Base-by-base conservation (phyloP, 2,329 filamentous ascomycete genomes). In the Diaporthe sp. region DNA sequence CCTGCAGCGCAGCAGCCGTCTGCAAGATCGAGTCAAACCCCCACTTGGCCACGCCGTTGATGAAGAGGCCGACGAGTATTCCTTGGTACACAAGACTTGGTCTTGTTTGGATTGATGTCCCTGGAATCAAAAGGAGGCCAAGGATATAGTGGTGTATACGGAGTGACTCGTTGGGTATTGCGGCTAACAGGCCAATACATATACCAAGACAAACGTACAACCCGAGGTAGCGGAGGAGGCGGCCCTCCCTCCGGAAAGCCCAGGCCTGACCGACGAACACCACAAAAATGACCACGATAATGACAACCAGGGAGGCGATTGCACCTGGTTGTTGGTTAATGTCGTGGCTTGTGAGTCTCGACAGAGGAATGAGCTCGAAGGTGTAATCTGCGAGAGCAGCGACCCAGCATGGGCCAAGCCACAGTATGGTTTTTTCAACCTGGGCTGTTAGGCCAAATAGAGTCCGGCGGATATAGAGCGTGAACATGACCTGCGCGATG, bases 71-170 rank as follows among this genome's bases (percentile, higher is more conserved):
- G 10, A 95, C 84, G 0, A 95, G 86, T 22, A 95, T 83, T 3
- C 94, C 94, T 81, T 95, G 94, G 78, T 93, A 95, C 9, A 94
- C 81, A 8, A 95, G 84, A 10, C 89, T 90, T 0, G 92, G 90
- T 0, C 94, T 88, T 3, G 92, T 95, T 70, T 94, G 93, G 81
- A 95, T 90, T 4, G 88, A 88, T 0, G 94, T 95, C 0, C 93
- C 93, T 0, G 93, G 93, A 34, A 95, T 88, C 0, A 95, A 87
- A 0, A 95, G 84, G 4, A 95, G 87, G 2, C 90, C 92, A 5
- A 95, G 87, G 76, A 95, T 92, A 80, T 95, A 95, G 81, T 95
- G 93, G 80, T 95, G 94, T 59, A 95, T 93, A 9, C 93, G 88
- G 10, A 95, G 86, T 67, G 90, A 91, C 59, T 94, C 88, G 4